Evolutionary conservation across 805 yeast genomes (phyloP).

Genomic region (Metschnikowia santaceciliae): DNA sequence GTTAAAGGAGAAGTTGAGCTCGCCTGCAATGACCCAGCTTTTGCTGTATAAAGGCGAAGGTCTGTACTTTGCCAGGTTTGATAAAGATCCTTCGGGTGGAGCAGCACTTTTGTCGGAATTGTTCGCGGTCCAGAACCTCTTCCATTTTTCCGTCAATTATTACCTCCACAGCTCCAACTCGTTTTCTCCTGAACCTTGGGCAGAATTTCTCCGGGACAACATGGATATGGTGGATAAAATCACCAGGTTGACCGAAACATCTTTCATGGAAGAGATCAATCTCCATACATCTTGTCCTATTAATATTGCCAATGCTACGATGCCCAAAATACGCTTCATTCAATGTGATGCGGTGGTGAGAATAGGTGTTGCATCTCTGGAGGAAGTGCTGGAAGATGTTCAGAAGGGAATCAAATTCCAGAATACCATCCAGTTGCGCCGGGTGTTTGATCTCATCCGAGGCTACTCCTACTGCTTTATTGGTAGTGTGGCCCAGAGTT

Average conservation of each 20-base stretch:
- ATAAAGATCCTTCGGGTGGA: slow-evolving; percentile 22
- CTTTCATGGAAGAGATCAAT: slow-evolving; percentile 54
- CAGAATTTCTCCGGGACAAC: slow-evolving; percentile 3
- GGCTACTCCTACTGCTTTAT: slow-evolving; percentile 1
- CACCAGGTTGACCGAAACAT: slow-evolving; percentile 45
- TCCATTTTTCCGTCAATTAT: slow-evolving; percentile 28
- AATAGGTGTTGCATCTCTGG: not conserved
- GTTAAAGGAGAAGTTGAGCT: slow-evolving; percentile 18
- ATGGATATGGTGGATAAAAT: slow-evolving; percentile 35
- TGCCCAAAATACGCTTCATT: not conserved
- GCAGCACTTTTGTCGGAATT: slow-evolving; percentile 33
- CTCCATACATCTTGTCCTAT: slow-evolving; percentile 34
- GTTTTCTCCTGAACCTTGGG: not conserved
- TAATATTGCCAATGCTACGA: not conserved
- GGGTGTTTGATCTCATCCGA: not conserved
- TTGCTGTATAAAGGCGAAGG: slow-evolving; percentile 23
- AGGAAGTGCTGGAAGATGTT: slow-evolving; percentile 19
- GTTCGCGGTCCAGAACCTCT: slow-evolving; percentile 38
- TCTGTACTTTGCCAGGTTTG: slow-evolving; percentile 38
- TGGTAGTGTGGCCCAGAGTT: slow-evolving; percentile 36
- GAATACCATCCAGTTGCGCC: slow-evolving; percentile 54
- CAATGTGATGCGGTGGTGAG: not conserved
- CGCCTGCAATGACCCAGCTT: slow-evolving; percentile 26
- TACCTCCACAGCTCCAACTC: slow-evolving; percentile 28
- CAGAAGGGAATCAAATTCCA: slow-evolving; percentile 51